Conservation (phyloP, 345 rosid genomes). For the Salix caprea region DNA sequence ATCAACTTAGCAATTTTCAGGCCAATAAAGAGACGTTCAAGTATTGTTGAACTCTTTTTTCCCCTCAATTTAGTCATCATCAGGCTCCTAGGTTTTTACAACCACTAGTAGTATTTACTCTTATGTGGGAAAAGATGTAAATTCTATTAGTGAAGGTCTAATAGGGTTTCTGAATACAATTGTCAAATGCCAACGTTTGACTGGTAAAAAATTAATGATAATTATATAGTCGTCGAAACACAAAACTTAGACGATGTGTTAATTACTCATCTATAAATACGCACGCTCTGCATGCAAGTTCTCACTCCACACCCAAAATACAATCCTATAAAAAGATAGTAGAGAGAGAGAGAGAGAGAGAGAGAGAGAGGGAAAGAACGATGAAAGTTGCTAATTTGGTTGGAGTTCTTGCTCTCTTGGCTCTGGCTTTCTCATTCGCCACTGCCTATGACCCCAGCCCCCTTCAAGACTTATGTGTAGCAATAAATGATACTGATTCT, state of each 20-base stretch:
- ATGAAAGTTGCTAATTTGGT: neutral
- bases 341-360: neutral
- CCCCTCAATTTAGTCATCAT: no score
- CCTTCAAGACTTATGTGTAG: slow-evolving; percentile 12
- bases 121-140: no score
- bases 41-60: no score
- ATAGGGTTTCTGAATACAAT: no score
- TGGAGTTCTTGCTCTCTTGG: neutral
- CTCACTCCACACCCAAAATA: neutral
- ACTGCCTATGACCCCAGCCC: slow-evolving; percentile 14
- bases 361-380: neutral
- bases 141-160: no score
- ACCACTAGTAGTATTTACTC: no score
- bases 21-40: no score
- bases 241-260: neutral
- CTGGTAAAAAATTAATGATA: no score
- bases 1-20: no score
- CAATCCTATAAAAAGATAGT: neutral
- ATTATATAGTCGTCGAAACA: neutral
- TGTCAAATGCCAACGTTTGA: no score
- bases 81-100: no score
- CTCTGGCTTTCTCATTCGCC: neutral
- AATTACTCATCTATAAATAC: neutral
- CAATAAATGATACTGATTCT: neutral
- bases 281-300: neutral